Evolutionary conservation across 2,329 filamentous ascomycete species (phyloP), one percentile per base, ranked within the genome.

Genomic region (Lithohypha guttulata): DNA sequence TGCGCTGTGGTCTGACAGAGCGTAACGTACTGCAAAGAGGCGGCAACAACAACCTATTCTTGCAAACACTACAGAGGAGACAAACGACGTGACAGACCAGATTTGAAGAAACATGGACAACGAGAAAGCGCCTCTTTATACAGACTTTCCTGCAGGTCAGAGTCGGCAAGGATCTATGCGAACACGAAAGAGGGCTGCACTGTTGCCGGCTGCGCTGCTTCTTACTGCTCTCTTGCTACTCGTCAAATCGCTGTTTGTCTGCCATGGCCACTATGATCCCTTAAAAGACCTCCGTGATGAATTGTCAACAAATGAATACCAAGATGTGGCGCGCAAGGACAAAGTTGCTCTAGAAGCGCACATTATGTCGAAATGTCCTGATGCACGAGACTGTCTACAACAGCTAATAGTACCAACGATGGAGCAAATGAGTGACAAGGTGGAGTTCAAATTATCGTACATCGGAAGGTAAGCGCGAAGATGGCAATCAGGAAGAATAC

Each of bases 331-430:
- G 14, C 34, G 47, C 10, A 20, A 18, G 26, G 45, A 42, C 22
- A 53, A 44, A 42, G 81, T 96, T 3, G 82, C 85, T 3, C 63
- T 98, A 2, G 91, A 98, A 59, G 84, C 85, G 41, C 89, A 96
- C 59, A 91, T 96, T 52, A 98, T 96, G 80, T 84, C 79, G 64
- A 95, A 96, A 69, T 98, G 91, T 55, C 87, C 89, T 0, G 91
- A 98, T 61, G 86, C 91, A 2, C 73, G 71, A 59, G 81, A 84
- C 55, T 95, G 89, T 54, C 68, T 98, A 14, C 75, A 77, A 45
- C 68, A 86, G 43, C 64, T 98, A 51, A 71, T 98, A 17, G 64
- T 96, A 11, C 91, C 91, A 1, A 73, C 79, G 15, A 95, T 98
- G 87, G 77, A 85, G 59, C 73, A 75, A 42, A 73, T 87, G 25